Percentiles rank a stretch among this genome's conserved stretches.
phyloP scores from a whole-genome alignment of 2,329 filamentous ascomycete genomes.

The Botrytis byssoidea region DNA sequence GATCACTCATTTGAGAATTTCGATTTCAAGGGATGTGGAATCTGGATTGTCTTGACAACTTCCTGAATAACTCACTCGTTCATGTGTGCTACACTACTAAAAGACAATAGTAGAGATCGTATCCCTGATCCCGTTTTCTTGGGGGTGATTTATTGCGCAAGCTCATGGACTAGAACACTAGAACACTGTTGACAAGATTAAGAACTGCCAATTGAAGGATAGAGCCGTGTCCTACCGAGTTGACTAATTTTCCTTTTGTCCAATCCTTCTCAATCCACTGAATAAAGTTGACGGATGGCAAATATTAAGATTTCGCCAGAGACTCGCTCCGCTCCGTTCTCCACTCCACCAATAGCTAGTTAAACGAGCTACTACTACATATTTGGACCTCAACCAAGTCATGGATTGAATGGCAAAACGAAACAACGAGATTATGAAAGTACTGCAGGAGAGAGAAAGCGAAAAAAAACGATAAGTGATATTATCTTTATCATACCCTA shows the following conservation, averaged over 20 bases:
- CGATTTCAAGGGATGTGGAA: background rate
- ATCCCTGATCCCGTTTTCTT: conserved; percentile 1
- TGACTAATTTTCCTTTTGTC: background rate
- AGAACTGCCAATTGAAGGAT: conserved; percentile 15
- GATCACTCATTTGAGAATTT: conserved; percentile 1
- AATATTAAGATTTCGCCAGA: conserved; percentile 4
- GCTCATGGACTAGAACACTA: conserved; percentile 1
- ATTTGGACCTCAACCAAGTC: conserved; percentile 5
- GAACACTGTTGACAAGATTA: background rate
- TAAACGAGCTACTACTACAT: background rate
- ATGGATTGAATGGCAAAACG: background rate
- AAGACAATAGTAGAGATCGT: conserved; percentile 1
- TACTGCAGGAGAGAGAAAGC: background rate
- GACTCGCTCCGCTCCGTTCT: background rate
- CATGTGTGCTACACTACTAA: conserved; percentile 10
- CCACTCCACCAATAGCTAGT: background rate
- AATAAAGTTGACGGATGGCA: conserved; percentile 3
- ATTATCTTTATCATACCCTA: background rate
- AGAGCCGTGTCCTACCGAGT: conserved; percentile 6
- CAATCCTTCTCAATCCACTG: conserved; percentile 1
- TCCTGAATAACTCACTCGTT: conserved; percentile 12
- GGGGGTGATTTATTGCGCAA: conserved; percentile 13
- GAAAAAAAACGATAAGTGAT: background rate
- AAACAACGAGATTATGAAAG: background rate
- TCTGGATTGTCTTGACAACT: conserved; percentile 9